Evolutionary conservation across 1,284 basidiomycete genomes (phyloP).

Genomic region (Cryptococcus amylolentus): DNA sequence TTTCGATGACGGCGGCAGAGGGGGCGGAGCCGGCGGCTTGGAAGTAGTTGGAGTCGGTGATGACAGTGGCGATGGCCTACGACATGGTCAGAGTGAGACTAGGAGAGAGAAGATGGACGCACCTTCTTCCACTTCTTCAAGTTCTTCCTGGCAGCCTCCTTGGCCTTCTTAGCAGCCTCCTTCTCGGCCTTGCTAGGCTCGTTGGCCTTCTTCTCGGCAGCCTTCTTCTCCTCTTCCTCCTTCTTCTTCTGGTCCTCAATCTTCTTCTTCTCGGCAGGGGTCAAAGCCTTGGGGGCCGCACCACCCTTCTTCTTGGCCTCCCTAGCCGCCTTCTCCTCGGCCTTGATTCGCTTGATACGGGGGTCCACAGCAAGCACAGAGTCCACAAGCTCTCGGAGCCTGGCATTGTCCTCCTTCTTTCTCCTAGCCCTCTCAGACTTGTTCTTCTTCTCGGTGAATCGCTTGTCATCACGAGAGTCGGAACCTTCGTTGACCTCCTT

Average conservation of each 20-base stretch:
- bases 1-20: constrained; percentile 53
- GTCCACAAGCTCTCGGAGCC: constrained; percentile 84
- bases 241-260: constrained; percentile 68
- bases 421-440: constrained; percentile 89
- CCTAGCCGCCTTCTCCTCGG: constrained; percentile 90
- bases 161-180: constrained; percentile 90
- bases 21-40: constrained; percentile 51
- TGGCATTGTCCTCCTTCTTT: constrained; percentile 97
- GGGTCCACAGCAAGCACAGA: constrained; percentile 80
- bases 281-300: constrained; percentile 54
- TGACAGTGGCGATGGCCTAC: constrained; percentile 49
- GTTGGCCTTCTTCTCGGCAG: constrained; percentile 57
- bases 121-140: constrained; percentile 57
- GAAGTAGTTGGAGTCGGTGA: constrained; percentile 59
- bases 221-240: constrained; percentile 79
- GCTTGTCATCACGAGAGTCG: constrained; percentile 96
- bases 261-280: constrained; percentile 69
- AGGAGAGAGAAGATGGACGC: constrained; percentile 7
- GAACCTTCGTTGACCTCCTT: constrained; percentile 98
- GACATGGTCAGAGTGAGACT: not conserved
- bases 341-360: constrained; percentile 95
- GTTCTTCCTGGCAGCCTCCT: constrained; percentile 60
- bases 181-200: constrained; percentile 58
- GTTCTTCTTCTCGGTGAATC: constrained; percentile 99
- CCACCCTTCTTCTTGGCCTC: constrained; percentile 81